phyloP scores from a whole-genome alignment of 495 filamentous ascomycete species.

The Xylaria grammica region DNA sequence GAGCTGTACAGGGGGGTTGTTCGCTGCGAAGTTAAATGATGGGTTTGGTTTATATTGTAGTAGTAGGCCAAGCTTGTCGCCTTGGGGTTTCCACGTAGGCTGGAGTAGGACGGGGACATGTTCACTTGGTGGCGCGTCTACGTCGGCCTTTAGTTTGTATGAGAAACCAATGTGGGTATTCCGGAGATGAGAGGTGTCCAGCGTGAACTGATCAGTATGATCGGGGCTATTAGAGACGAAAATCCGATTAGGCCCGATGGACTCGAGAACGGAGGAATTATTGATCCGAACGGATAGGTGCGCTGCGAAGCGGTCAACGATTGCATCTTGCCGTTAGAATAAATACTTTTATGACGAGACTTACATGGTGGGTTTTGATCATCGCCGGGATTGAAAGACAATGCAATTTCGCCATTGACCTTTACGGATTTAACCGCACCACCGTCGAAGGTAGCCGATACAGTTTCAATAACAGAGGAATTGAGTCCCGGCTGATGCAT shows the following conservation, averaged over 20 bases:
- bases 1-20: conserved; percentile 61
- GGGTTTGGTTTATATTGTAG: conserved; percentile 89
- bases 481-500: conserved; percentile 82
- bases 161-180: conserved; percentile 87
- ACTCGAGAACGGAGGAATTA: conserved; percentile 88
- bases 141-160: conserved; percentile 85
- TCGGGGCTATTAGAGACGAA: conserved; percentile 77
- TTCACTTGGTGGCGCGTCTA: conserved; percentile 58
- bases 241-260: conserved; percentile 91
- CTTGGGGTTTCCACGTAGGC: conserved; percentile 82
- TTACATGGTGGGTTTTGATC: conserved; percentile 46
- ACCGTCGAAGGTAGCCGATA: conserved; percentile 81
- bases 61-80: conserved; percentile 80
- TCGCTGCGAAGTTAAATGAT: conserved; percentile 52
- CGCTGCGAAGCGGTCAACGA: conserved; percentile 36
- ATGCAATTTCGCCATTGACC: conserved; percentile 87
- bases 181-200: conserved; percentile 69
- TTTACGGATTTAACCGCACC: conserved; percentile 72
- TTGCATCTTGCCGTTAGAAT: background rate
- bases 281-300: conserved; percentile 80
- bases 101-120: conserved; percentile 75
- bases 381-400: conserved; percentile 75
- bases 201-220: conserved; percentile 78
- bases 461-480: conserved; percentile 89
- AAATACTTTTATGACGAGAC: conserved; percentile 12